Conservation (phyloP, 306 rosid species). For the Castanea sativa region DNA sequence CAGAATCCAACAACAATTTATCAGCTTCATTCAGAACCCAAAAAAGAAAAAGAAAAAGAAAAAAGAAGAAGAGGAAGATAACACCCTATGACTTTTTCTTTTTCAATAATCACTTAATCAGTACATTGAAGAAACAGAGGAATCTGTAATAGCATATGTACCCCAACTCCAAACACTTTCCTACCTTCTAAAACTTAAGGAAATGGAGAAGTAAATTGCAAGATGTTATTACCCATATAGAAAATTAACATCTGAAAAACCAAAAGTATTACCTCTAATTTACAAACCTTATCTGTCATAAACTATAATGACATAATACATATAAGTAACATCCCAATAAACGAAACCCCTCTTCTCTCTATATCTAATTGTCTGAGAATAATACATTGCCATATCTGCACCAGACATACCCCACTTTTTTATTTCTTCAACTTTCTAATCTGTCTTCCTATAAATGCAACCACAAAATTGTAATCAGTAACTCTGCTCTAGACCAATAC, state of each 20-base stretch:
- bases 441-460: background rate
- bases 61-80: no score
- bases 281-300: background rate
- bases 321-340: background rate
- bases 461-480: background rate
- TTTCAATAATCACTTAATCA: background rate
- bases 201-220: background rate
- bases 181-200: background rate
- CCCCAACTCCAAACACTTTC: background rate
- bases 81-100: no score
- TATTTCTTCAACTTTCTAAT: background rate
- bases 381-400: background rate
- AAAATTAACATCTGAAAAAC: background rate
- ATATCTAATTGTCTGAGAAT: background rate
- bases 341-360: background rate
- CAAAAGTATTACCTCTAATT: background rate
- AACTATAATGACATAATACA: background rate
- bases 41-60: no score
- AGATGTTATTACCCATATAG: background rate
- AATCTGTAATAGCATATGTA: background rate
- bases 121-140: background rate
- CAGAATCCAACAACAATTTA: background rate
- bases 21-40: background rate
- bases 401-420: background rate
- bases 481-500: background rate